Evolutionary conservation across 2,329 filamentous ascomycete genomes (phyloP).

Genomic region (Metarhizium robertsii): DNA sequence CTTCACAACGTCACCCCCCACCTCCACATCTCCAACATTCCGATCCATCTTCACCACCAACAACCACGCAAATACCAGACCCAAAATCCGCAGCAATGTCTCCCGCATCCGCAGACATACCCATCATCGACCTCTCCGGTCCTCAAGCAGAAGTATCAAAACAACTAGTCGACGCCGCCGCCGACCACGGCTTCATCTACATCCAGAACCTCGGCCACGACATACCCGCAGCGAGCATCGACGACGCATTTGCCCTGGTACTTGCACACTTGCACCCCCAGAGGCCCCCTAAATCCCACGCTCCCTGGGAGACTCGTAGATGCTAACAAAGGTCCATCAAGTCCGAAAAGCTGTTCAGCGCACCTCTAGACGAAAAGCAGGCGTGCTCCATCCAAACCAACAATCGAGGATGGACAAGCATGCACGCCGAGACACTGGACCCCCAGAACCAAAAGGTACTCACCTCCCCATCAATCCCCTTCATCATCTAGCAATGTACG

Average conservation of each 20-base stretch:
- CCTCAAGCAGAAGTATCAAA: slow-evolving; percentile 50
- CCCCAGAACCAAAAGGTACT: slow-evolving; percentile 65
- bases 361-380: slow-evolving; percentile 62
- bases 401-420: slow-evolving; percentile 82
- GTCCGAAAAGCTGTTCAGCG: slow-evolving; percentile 64
- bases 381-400: slow-evolving; percentile 65
- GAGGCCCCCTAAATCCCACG: not conserved
- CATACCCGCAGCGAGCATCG: slow-evolving; percentile 57
- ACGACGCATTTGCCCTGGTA: slow-evolving; percentile 67
- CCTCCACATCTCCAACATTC: not conserved
- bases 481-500: not conserved
- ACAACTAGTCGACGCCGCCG: slow-evolving; percentile 69
- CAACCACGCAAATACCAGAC: not conserved
- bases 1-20: not conserved
- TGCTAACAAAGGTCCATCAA: not conserved
- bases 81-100: slow-evolving; percentile 7
- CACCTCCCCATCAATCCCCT: not conserved
- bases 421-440: slow-evolving; percentile 83
- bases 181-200: slow-evolving; percentile 82
- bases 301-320: not conserved
- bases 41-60: not conserved
- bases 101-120: slow-evolving; percentile 43
- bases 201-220: slow-evolving; percentile 65
- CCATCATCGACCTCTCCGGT: slow-evolving; percentile 69
- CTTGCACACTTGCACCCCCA: not conserved